Conservation (phyloP, 805 yeast species). For the Lachancea meyersii region DNA sequence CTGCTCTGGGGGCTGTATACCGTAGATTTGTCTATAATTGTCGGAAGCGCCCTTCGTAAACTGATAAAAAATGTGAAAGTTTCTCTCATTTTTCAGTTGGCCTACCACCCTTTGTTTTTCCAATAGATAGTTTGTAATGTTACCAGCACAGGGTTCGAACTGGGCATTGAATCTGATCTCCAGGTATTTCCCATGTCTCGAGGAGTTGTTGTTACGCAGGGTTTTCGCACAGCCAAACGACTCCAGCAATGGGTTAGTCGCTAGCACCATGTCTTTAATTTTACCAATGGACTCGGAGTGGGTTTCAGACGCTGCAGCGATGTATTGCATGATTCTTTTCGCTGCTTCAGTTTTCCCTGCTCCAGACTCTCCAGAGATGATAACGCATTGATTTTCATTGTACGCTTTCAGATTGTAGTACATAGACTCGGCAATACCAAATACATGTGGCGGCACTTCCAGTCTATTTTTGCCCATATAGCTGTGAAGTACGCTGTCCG, state of each 20-base stretch:
- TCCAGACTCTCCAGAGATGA: conserved; percentile 95
- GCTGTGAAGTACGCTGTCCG: conserved; percentile 63
- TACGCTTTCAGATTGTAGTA: conserved; percentile 92
- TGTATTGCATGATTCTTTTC: conserved; percentile 94
- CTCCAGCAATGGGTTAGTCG: conserved; percentile 96
- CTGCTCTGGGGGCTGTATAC: conserved; percentile 91
- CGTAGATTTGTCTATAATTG: conserved; percentile 72
- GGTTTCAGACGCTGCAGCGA: conserved; percentile 73
- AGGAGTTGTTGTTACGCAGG: conserved; percentile 93
- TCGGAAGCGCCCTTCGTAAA: conserved; percentile 88
- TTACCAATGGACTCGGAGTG: conserved; percentile 66
- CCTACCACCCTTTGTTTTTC: conserved; percentile 97
- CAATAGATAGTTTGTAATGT: conserved; percentile 86
- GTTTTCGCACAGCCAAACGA: conserved; percentile 99
- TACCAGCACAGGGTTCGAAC: conserved; percentile 90
- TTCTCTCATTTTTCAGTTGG: conserved; percentile 86
- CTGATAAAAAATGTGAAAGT: conserved; percentile 95
- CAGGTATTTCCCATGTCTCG: conserved; percentile 93
- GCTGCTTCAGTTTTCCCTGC: conserved; percentile 99
- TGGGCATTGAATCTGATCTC: conserved; percentile 80
- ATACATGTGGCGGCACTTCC: conserved; percentile 97
- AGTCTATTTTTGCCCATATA: conserved; percentile 89
- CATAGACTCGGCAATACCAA: conserved; percentile 96
- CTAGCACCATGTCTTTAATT: conserved; percentile 95
- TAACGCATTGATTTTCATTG: conserved; percentile 92